A percentile compares a stretch with the other conserved stretches of the same genome.
Conservation (phyloP, 345 rosid genomes). For the Combretum micranthum region DNA sequence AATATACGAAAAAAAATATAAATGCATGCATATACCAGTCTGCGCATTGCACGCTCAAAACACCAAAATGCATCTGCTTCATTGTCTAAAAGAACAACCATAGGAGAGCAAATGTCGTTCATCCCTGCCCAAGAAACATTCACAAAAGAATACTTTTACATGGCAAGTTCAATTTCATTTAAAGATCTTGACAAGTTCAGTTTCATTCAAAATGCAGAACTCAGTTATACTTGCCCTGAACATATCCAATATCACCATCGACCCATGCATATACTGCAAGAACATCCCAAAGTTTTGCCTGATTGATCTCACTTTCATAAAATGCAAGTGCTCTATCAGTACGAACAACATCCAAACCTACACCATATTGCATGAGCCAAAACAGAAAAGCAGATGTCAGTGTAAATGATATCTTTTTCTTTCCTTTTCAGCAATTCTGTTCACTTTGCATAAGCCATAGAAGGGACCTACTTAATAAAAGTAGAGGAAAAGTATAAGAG, state of each 20-base stretch:
- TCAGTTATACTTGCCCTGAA: conserved; percentile 48
- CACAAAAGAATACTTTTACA: conserved; percentile 1
- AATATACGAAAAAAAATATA: conserved; percentile 27
- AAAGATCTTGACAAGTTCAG: not conserved
- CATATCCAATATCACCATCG: conserved; percentile 85
- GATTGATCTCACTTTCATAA: conserved; percentile 62
- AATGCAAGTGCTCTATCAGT: conserved; percentile 78
- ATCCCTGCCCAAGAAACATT: conserved; percentile 49
- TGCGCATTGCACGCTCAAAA: conserved; percentile 82
- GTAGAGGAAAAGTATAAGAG: too few relatives aligned
- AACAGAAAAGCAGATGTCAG: not conserved
- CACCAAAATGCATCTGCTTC: conserved; percentile 99
- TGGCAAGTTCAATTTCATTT: not conserved
- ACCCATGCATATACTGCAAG: conserved; percentile 85
- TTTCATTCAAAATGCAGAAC: not conserved
- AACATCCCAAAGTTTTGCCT: conserved; percentile 80
- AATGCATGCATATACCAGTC: conserved; percentile 74
- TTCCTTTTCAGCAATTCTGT: conserved; percentile 6
- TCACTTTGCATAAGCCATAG: not conserved
- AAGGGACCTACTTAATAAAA: too few relatives aligned
- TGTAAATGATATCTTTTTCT: not conserved
- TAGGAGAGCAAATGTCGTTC: conserved; percentile 96
- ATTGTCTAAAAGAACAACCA: conserved; percentile 77
- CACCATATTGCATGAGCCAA: conserved; percentile 9
- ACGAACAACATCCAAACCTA: conserved; percentile 94